These are phyloP conservation scores for Magnolia sinica DNA, from an alignment of 164 flowering plant species.

Conservation along the genomic window DNA sequence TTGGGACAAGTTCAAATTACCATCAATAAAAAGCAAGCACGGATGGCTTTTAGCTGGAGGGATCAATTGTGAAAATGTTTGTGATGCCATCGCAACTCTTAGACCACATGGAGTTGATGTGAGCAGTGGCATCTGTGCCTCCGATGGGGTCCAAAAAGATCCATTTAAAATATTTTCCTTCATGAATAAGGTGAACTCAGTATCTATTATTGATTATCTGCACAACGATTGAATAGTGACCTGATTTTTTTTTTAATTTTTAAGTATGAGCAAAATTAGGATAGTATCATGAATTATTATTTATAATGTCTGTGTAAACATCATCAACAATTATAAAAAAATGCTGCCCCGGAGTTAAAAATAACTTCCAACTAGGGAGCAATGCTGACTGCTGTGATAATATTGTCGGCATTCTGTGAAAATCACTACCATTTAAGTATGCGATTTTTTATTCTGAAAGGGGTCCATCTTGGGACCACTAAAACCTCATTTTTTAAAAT, in stretches of 20 bases:
- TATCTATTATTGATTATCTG: not conserved
- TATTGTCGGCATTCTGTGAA: no score
- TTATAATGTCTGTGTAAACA: no score
- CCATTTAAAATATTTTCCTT: slow-evolving; percentile 52
- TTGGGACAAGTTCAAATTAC: slow-evolving; percentile 76
- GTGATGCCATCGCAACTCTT: slow-evolving; percentile 63
- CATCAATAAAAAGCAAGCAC: slow-evolving; percentile 64
- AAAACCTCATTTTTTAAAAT: no score
- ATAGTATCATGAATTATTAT: no score
- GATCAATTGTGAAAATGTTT: slow-evolving; percentile 69
- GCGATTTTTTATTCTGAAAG: no score
- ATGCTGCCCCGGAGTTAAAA: no score
- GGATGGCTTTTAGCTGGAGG: slow-evolving; percentile 99
- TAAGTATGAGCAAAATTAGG: no score
- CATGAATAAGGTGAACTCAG: slow-evolving; percentile 53
- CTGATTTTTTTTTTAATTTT: not conserved
- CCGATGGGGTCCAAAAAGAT: slow-evolving; percentile 80
- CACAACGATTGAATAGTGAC: not conserved
- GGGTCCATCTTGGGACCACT: no score
- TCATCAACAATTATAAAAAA: no score
- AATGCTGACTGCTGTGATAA: no score
- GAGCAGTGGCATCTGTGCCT: slow-evolving; percentile 82
- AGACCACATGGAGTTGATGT: slow-evolving; percentile 87
- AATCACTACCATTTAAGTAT: no score
- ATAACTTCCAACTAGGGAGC: no score